A percentile compares a stretch with the other conserved stretches of the same genome.
These are phyloP conservation scores for Amanita exitialis DNA, from an alignment of 768 basidiomycete genomes.

Conservation along the genomic window DNA sequence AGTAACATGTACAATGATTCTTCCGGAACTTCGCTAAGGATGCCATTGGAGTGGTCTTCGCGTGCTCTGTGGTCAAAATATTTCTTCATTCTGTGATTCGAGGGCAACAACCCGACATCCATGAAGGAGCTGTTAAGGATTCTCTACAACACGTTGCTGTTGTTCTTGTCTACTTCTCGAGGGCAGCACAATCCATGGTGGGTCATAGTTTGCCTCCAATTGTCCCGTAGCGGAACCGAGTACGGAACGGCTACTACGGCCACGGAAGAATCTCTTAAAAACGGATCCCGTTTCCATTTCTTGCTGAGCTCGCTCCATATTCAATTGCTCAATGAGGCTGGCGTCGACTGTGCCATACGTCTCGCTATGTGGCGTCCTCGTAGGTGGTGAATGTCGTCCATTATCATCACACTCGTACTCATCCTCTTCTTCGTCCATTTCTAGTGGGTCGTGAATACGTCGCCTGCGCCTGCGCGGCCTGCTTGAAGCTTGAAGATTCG, in stretches of 20 bases:
- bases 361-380: slow-evolving; percentile 53
- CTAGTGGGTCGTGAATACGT: slow-evolving; percentile 19
- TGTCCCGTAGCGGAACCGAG: slow-evolving; percentile 13
- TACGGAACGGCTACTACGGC: slow-evolving; percentile 10
- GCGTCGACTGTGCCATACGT: slow-evolving; percentile 52
- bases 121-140: slow-evolving; percentile 68
- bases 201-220: slow-evolving; percentile 21
- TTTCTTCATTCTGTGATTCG: slow-evolving; percentile 27
- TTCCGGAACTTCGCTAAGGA: slow-evolving; percentile 52
- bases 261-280: slow-evolving; percentile 14
- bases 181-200: slow-evolving; percentile 59
- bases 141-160: slow-evolving; percentile 56
- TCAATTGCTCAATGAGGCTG: slow-evolving; percentile 32
- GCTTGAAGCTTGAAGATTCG: background rate
- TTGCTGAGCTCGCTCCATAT: slow-evolving; percentile 5
- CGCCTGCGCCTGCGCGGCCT: slow-evolving; percentile 14
- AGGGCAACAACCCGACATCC: slow-evolving; percentile 69
- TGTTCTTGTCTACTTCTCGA: slow-evolving; percentile 59
- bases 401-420: slow-evolving; percentile 25
- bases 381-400: slow-evolving; percentile 19
- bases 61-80: slow-evolving; percentile 18
- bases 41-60: slow-evolving; percentile 17
- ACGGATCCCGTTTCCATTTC: slow-evolving; percentile 14
- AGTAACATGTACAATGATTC: slow-evolving; percentile 77
- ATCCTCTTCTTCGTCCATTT: slow-evolving; percentile 16